Percentiles rank a stretch among this genome's conserved stretches.
These are phyloP conservation scores for Metschnikowia santaceciliae DNA, from an alignment of 805 yeast genomes.

Conservation along the genomic window DNA sequence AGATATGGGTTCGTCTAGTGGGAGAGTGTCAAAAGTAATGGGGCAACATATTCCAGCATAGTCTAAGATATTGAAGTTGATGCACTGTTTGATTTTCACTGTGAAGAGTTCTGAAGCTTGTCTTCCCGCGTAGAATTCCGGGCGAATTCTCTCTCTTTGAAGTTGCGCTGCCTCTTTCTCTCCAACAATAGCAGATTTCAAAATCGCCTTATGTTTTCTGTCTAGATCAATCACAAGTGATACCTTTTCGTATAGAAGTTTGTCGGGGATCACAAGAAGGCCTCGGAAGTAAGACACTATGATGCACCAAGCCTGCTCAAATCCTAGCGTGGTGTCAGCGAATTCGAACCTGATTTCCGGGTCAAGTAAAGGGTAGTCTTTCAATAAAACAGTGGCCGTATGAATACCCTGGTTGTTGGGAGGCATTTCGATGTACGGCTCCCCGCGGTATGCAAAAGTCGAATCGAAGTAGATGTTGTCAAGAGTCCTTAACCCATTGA, in stretches of 20 bases:
- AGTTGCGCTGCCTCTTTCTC: neutral
- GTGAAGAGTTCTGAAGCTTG: constrained; percentile 5
- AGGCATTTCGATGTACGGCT: constrained; percentile 45
- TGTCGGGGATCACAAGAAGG: constrained; percentile 4
- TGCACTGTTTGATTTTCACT: constrained; percentile 33
- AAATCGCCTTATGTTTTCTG: constrained; percentile 3
- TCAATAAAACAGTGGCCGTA: constrained; percentile 29
- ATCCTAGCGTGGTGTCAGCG: constrained; percentile 42
- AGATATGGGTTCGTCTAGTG: constrained; percentile 13
- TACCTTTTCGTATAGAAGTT: neutral
- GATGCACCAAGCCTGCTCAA: constrained; percentile 50
- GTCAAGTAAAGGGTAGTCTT: constrained; percentile 39
- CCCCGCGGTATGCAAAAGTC: constrained; percentile 47
- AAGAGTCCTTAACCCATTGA: constrained; percentile 26
- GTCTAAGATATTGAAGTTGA: constrained; percentile 35
- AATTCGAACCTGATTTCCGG: constrained; percentile 40
- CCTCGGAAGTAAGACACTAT: constrained; percentile 24
- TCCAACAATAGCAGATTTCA: neutral
- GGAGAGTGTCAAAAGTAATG: constrained; percentile 15
- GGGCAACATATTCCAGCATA: constrained; percentile 29
- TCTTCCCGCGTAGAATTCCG: constrained; percentile 9
- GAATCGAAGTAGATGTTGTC: constrained; percentile 53
- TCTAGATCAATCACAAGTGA: constrained; percentile 9
- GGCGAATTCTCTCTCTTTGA: neutral
- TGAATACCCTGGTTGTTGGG: constrained; percentile 41